Base-by-base conservation (phyloP, 1,139 yeast species). In the Saccharomycopsis crataegensis region DNA sequence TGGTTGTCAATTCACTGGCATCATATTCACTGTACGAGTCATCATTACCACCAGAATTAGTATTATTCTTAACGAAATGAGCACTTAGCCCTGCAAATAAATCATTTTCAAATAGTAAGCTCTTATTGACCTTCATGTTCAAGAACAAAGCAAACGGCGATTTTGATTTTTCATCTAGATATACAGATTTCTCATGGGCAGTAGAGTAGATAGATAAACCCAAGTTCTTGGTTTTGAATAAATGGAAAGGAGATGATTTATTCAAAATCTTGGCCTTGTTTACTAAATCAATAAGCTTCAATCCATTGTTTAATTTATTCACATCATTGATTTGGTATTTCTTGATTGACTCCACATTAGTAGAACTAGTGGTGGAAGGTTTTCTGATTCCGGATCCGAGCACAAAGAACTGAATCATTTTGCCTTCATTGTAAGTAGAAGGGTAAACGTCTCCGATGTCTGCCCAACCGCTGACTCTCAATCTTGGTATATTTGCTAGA, bases 171-270 rank as follows among this genome's bases (percentile, higher is more conserved):
- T 91, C 98, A 8, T 68, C 68, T 11, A 67, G 66, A 62, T 89
- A 90, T 1, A 79, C 75, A 1, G 72, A 67, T 3, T 73, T 62
- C 60, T 85, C 94, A 63, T 91, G 96, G 1, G 96, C 97, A 0
- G 96, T 83, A 14, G 86, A 82, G 65, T 81, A 90, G 0, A 85
- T 64, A 6, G 76, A 72, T 31, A 81, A 65, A n/a, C 73, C 74
- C 48, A 72, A 70, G 8, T 63, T 60, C 8, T 59, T 61, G 47
- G 70, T 68, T 61, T 78, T 81, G 71, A 91, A 91, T 38, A 91
- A 70, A 70, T 91, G 97, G 67, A 91, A 89, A 3, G 96, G 91
- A 52, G 89, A 86, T 2, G 83, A 77, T 63, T 91, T 91, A 64
- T 83, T 81, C 55, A 90, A 70, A 38, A 91, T 81, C 60, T 80